Base-by-base conservation (phyloP, 495 filamentous ascomycete genomes). In the Lichenothelia convexa region DNA sequence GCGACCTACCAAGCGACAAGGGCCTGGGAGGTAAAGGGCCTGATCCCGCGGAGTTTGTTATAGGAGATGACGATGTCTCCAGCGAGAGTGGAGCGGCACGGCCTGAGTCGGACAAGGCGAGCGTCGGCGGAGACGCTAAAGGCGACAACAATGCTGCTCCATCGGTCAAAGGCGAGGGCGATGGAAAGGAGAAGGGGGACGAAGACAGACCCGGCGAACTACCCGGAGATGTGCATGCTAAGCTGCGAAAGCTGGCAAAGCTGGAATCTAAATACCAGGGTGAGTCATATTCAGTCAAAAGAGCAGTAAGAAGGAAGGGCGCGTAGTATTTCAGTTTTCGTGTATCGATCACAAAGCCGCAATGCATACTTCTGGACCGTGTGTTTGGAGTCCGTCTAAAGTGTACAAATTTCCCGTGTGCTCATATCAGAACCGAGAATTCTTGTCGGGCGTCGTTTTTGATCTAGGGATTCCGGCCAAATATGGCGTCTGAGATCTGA, bases 191-290 rank as follows among this genome's bases (percentile, higher is more conserved):
- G 17, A 41, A 33, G 36, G n/a, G 47, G 50, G 16, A 23, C 23
- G 20, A 45, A 39, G 21, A 12, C 22, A 11, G 40, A 1, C 46
- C 56, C 7, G 26, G 56, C n/a, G 81, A 86, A 23, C 56, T 97
- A 15, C 70, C 89, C 1, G 62, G 70, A 21, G 80, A 93, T 23
- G 64, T 93, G 4, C 68, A 65, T 21, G 65, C 71, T 16, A 75
- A 68, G 50, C 52, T 93, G 23, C 64, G 75, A 27, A 83, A 78
- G 55, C 60, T 94, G 21, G 83, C 84, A 34, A 93, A 80, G 50
- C 51, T 94, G n/a, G 85, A 93, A 46, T 61, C 72, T 5, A 77
- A 75, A 45, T 93, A 93, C 54, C 69, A 78, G 51, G 84, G 85
- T 87, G 67, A 30, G 62, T 39, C 5, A 18, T 23, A n/a, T 16